These are phyloP conservation scores for Fraxinus cuspidata DNA, from an alignment of 257 asterid species.

Conservation along the genomic window DNA sequence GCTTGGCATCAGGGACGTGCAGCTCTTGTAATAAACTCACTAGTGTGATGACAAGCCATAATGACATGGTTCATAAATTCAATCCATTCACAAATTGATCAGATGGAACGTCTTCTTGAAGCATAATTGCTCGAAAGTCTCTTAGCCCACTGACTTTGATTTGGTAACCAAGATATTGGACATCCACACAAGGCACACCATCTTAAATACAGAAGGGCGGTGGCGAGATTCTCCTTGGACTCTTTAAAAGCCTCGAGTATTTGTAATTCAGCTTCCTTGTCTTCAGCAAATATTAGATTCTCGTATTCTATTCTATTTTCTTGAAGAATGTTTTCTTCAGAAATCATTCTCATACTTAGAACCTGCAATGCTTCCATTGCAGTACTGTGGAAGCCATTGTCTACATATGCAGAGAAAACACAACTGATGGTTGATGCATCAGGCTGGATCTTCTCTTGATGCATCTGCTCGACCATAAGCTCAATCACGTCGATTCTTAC, in stretches of 20 bases:
- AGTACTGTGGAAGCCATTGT: slow-evolving; percentile 52
- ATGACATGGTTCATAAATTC: neutral
- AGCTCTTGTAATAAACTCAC: neutral
- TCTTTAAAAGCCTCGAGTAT: slow-evolving; percentile 53
- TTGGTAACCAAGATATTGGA: slow-evolving; percentile 62
- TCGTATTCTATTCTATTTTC: slow-evolving; percentile 51
- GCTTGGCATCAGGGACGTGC: neutral
- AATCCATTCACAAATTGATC: neutral
- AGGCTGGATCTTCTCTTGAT: too few relatives aligned
- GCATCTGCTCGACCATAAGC: slow-evolving; percentile 71
- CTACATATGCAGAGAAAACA: slow-evolving; percentile 66
- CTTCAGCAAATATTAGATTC: slow-evolving; percentile 55
- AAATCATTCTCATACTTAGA: slow-evolving; percentile 78
- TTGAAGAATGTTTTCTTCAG: slow-evolving; percentile 47
- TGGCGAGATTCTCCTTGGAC: slow-evolving; percentile 41
- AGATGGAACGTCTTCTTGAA: slow-evolving; percentile 22
- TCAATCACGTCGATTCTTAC: slow-evolving; percentile 77
- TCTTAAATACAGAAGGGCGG: slow-evolving; percentile 71
- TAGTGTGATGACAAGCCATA: neutral
- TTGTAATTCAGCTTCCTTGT: slow-evolving; percentile 40
- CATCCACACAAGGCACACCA: slow-evolving; percentile 59
- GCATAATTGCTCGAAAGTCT: slow-evolving; percentile 52
- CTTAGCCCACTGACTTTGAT: slow-evolving; percentile 69
- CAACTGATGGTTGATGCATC: slow-evolving; percentile 66
- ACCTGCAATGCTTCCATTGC: slow-evolving; percentile 92